Conservation (phyloP, 495 filamentous ascomycete species). For the Penicillium malachiteum region DNA sequence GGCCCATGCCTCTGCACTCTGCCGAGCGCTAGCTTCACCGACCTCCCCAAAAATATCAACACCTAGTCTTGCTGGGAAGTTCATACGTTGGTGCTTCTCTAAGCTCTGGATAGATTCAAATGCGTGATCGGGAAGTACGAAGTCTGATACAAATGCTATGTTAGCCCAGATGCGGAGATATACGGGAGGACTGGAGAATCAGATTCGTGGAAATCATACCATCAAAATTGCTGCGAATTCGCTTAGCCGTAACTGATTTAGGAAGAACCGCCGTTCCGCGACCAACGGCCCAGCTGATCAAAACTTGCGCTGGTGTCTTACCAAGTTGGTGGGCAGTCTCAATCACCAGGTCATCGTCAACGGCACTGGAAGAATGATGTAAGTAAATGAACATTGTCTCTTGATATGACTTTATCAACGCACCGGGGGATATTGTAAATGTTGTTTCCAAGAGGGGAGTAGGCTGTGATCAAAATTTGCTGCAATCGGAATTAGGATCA, state of each 20-base stretch:
- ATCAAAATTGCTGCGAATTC: slow-evolving; percentile 55
- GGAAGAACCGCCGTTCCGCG: slow-evolving; percentile 69
- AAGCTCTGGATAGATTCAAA: background rate
- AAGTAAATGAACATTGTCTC: slow-evolving; percentile 46
- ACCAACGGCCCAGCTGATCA: slow-evolving; percentile 64
- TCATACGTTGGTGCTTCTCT: background rate
- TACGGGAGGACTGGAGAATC: too few species aligned
- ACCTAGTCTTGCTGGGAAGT: background rate
- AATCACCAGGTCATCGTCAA: slow-evolving; percentile 52
- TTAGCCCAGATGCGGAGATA: too few species aligned
- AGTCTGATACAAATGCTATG: background rate
- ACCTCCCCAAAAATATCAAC: background rate
- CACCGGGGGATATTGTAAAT: background rate
- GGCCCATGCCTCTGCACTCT: background rate
- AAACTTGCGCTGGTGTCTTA: slow-evolving; percentile 60
- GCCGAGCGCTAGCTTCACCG: background rate
- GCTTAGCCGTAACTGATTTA: slow-evolving; percentile 59
- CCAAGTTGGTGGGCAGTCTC: slow-evolving; percentile 60
- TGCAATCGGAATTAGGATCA: slow-evolving; percentile 34
- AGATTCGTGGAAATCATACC: too few species aligned
- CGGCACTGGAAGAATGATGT: slow-evolving; percentile 25
- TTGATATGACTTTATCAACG: too few species aligned
- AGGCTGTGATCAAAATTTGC: slow-evolving; percentile 63
- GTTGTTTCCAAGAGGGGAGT: slow-evolving; percentile 57
- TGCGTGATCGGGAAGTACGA: background rate